A percentile compares a stretch with the other conserved stretches of the same genome.
Conservation (phyloP, 2,329 filamentous ascomycete species). For the Aureobasidium sp. region DNA sequence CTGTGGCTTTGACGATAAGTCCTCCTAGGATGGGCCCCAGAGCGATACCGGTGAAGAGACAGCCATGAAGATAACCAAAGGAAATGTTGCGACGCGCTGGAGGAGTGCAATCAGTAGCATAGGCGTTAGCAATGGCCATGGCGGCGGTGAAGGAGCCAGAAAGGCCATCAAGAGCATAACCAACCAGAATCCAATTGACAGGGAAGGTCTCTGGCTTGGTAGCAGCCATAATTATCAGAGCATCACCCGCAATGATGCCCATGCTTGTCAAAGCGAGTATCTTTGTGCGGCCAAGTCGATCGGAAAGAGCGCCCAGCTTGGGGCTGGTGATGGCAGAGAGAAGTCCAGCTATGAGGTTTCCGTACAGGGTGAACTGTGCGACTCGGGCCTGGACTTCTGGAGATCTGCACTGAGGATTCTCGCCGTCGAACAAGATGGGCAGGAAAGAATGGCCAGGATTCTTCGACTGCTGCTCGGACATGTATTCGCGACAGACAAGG, state of each 20-base stretch:
- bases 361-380: constrained; percentile 68
- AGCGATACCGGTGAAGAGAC: constrained; percentile 81
- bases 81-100: constrained; percentile 71
- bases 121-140: constrained; percentile 72
- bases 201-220: constrained; percentile 63
- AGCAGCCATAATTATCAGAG: constrained; percentile 69
- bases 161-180: constrained; percentile 70
- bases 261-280: constrained; percentile 65
- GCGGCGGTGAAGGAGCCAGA: constrained; percentile 83
- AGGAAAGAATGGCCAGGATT: constrained; percentile 53
- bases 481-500: constrained; percentile 76
- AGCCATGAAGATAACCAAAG: constrained; percentile 86
- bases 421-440: constrained; percentile 56
- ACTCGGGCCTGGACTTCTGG: constrained; percentile 70
- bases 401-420: constrained; percentile 72
- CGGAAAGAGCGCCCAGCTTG: constrained; percentile 74
- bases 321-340: constrained; percentile 76
- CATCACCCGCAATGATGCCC: constrained; percentile 66
- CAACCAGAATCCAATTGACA: constrained; percentile 72
- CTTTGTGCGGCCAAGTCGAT: constrained; percentile 71
- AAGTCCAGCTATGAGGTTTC: constrained; percentile 65
- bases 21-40: constrained; percentile 76
- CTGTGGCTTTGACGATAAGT: constrained; percentile 67
- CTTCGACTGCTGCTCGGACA: constrained; percentile 54
- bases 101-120: constrained; percentile 79